Evolutionary conservation across 2,329 filamentous ascomycete genomes (phyloP).

Genomic region (Huntiella decipiens): DNA sequence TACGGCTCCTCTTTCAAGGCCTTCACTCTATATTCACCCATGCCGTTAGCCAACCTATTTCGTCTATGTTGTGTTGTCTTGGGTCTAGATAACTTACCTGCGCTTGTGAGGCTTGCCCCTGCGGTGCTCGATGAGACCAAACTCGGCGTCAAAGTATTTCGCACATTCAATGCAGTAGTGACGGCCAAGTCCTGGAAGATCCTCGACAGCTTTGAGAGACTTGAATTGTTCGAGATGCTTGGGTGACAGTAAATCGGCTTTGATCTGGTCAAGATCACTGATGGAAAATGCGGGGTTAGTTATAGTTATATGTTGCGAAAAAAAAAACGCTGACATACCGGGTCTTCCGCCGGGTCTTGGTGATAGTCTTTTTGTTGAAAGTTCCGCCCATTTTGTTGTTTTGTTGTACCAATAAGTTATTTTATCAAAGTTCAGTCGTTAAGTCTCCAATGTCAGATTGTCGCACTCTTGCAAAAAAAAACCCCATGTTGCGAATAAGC

Average conservation of each 20-base stretch:
- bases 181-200: slow-evolving; percentile 68
- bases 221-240: slow-evolving; percentile 68
- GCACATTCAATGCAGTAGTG: slow-evolving; percentile 86
- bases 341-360: slow-evolving; percentile 55
- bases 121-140: slow-evolving; percentile 54
- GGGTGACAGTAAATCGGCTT: slow-evolving; percentile 58
- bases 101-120: slow-evolving; percentile 89
- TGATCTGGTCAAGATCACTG: slow-evolving; percentile 85
- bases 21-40: slow-evolving; percentile 41
- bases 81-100: slow-evolving; percentile 32
- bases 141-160: slow-evolving; percentile 84
- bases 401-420: neutral
- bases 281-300: slow-evolving; percentile 13
- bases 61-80: neutral
- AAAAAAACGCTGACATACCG: slow-evolving; percentile 27
- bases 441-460: too few species aligned
- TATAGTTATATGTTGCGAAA: neutral
- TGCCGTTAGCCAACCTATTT: slow-evolving; percentile 13
- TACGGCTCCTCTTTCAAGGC: slow-evolving; percentile 70
- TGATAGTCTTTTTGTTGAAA: slow-evolving; percentile 43
- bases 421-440: neutral
- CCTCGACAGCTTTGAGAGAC: slow-evolving; percentile 60
- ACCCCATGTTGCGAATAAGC: too few species aligned
- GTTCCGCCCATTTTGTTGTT: slow-evolving; percentile 42
- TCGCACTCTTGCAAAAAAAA: too few species aligned